Base-by-base conservation (phyloP, 2,329 filamentous ascomycete genomes). In the Hypoxylon rubiginosum region DNA sequence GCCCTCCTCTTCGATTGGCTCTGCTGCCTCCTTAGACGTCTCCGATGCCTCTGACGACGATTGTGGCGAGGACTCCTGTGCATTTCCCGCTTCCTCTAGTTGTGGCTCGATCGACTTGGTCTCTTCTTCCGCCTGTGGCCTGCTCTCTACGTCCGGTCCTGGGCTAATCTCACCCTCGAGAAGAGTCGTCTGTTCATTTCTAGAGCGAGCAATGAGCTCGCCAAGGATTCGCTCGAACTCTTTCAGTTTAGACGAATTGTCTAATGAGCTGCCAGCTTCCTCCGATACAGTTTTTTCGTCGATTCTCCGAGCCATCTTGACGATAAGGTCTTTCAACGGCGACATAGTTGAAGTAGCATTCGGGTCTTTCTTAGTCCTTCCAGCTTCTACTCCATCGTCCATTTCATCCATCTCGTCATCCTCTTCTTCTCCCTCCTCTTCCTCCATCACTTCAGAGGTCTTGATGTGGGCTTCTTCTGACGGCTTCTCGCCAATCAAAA, bases 151-250 rank as follows among this genome's bases (percentile, higher is more conserved):
- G 15, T 51, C 56, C 34, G 58, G 39, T 34, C 58, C 57, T 45
- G 41, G 11, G 45, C 15, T 53, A 21, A 26, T 13, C 15, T 60
- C 57, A 17, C 52, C 43, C 30, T 34, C 50, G 46, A 45, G 62
- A 13, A 26, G 8, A 17, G 57, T 43, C 41, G 41, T 24, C 21
- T 69, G 56, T 19, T 71, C 64, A 4, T 57, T 68, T 66, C 76
- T 77, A 5, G 81, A 73, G 65, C 79, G 76, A 58, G 79, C 77
- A 10, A 84, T 82, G 50, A 88, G 76, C 59, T 84, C 79, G 2
- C 82, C 82, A 36, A 88, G 79, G 57, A 87, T 83, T 49, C 78
- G 79, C 70, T 86, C 84, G 67, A 88, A 86, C 9, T 80, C 80
- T 62, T 80, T 79, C 19, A 88, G 75, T 63, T 83, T 83, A 7